These are phyloP conservation scores for Crassisporium funariophilum DNA, from an alignment of 768 basidiomycete species.

Conservation along the genomic window DNA sequence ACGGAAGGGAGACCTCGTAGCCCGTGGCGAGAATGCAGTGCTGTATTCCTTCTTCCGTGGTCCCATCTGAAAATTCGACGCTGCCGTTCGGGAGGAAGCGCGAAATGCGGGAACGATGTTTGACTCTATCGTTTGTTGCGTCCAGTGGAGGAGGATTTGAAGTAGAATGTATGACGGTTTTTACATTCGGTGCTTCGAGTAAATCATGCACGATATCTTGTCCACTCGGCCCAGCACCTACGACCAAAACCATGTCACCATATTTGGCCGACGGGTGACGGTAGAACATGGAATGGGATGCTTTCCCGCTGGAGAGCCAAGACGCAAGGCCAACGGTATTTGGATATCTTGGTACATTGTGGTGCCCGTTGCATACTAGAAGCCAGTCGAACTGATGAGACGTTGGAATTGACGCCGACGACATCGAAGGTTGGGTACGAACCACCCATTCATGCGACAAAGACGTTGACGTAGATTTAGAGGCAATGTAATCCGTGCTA, in stretches of 20 bases:
- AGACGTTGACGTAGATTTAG: conserved; percentile 15
- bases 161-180: conserved; percentile 58
- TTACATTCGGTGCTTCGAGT: conserved; percentile 32
- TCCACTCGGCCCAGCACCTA: conserved; percentile 67
- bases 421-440: background rate
- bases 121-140: conserved; percentile 21
- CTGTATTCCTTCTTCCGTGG: conserved; percentile 55
- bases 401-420: conserved; percentile 20
- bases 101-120: background rate
- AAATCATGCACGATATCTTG: conserved; percentile 67
- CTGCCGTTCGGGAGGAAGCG: conserved; percentile 12
- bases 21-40: conserved; percentile 78
- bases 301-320: conserved; percentile 57
- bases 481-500: conserved; percentile 54
- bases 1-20: conserved; percentile 66
- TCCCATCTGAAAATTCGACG: conserved; percentile 62
- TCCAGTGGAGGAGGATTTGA: conserved; percentile 36
- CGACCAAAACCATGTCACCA: conserved; percentile 45
- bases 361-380: conserved; percentile 78
- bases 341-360: conserved; percentile 65
- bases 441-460: background rate
- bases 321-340: conserved; percentile 54
- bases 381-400: conserved; percentile 63
- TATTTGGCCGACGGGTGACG: conserved; percentile 47
- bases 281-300: conserved; percentile 71